Evolutionary conservation across 2,329 filamentous ascomycete genomes (phyloP), one percentile per base, ranked within the genome.

Genomic region (Teratosphaeria zuluensis): DNA sequence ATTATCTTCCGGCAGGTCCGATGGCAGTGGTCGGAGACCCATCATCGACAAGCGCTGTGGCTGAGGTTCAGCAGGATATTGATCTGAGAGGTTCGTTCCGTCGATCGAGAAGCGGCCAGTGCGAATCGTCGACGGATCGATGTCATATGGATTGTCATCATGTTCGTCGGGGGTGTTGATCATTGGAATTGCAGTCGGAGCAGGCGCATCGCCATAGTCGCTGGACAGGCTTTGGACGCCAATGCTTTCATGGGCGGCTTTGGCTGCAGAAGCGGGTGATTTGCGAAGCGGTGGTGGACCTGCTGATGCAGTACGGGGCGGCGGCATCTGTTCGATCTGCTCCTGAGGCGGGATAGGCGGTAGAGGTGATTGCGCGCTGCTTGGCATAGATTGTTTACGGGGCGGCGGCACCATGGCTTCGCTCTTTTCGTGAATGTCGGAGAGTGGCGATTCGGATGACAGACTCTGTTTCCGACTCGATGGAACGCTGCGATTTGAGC

Each of bases 1-100:
- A 71, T 96, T 92, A 70, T 97, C 94, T 2, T 86, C 84, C 51
- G 89, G 84, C 63, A 95, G 89, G 69, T 92, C 86, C 38, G 91
- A 90, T 4, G 94, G 94, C 62, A 99, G 80, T 24, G 94, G 94
- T 16, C 94, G 87, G 73, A 95, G 69, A 54, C 83, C 82, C 73
- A 85, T 79, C 24, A 71, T 66, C 2, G 62, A 63, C 48, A 59
- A 14, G 12, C 58, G 58, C 21, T 62, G 57, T 5, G 57, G 53
- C 35, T 35, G 19, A 30, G 57, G 53, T 31, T 59, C 12, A 1
- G 56, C 59, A 12, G 63, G 55, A 59, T 56, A 62, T 56, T 61
- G 57, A 35, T 65, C 61, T n/a, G 62, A 61, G 53, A 62, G 58
- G 32, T 63, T 59, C 12, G 63, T 57, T n/a, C 51, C 57, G 24